Conservation (phyloP, 257 asterid genomes). For the Henckelia pumila region DNA sequence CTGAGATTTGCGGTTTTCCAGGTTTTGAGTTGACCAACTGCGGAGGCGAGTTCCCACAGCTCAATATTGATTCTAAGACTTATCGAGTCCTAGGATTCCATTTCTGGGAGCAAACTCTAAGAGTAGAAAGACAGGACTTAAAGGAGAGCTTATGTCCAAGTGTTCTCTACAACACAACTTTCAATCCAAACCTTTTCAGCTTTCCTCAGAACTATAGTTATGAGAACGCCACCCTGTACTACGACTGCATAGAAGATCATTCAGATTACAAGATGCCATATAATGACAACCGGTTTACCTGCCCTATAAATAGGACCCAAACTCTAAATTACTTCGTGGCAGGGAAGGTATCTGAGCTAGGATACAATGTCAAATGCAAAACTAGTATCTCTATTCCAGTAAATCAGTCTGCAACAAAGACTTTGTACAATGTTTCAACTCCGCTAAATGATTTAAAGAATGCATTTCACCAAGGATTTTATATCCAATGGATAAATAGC, state of each 20-base stretch:
- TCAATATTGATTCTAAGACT: not conserved
- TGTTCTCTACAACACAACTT: conserved; percentile 5
- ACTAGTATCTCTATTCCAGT: conserved; percentile 1
- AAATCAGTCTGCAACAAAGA: not conserved
- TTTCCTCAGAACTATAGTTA: not conserved
- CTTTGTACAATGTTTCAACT: not conserved
- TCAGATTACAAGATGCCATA: too few relatives aligned
- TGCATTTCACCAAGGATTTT: conserved; percentile 31
- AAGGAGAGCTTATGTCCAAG: conserved; percentile 17
- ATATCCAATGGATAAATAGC: conserved; percentile 28
- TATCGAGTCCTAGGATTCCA: conserved; percentile 24
- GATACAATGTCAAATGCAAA: not conserved
- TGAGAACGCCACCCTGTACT: conserved; percentile 28
- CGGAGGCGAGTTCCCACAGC: not conserved
- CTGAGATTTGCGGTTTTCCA: conserved; percentile 33
- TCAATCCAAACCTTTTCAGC: conserved; percentile 22
- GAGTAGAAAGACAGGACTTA: conserved; percentile 36
- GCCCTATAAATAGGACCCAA: not conserved
- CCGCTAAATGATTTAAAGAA: not conserved
- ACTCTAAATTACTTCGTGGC: not conserved
- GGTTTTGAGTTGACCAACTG: conserved; percentile 34
- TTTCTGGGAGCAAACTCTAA: not conserved
- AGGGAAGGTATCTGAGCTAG: not conserved
- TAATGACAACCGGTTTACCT: not conserved
- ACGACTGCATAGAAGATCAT: too few relatives aligned